These are phyloP conservation scores for Euphorbia celastroides DNA, from an alignment of 441 rosid species.

Conservation along the genomic window DNA sequence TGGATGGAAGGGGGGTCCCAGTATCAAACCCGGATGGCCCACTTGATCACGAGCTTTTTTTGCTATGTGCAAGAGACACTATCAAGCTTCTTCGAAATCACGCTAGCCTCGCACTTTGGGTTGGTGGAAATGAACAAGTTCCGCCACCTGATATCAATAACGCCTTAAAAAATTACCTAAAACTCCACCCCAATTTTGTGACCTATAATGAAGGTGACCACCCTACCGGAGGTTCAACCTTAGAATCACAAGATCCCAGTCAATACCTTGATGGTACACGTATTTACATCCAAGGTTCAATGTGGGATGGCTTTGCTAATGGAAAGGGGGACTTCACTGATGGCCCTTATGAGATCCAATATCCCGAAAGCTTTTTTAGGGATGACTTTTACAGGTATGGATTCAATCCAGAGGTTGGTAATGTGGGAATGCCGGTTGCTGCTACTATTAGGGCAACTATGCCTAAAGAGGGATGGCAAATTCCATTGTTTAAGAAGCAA, in stretches of 20 bases:
- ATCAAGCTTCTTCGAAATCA: conserved; percentile 90
- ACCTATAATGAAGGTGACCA: conserved; percentile 27
- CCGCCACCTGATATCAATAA: conserved; percentile 82
- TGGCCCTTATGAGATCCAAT: conserved; percentile 91
- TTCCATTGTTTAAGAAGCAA: conserved; percentile 74
- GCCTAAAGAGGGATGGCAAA: conserved; percentile 93
- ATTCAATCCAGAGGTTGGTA: conserved; percentile 96
- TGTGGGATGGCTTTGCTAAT: conserved; percentile 99
- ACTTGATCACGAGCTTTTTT: conserved; percentile 82
- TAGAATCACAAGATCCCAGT: conserved; percentile 50
- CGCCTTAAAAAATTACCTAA: conserved; percentile 68
- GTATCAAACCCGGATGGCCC: conserved; percentile 93
- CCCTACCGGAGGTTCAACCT: conserved; percentile 18
- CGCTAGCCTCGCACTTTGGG: conserved; percentile 98
- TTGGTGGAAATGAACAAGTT: conserved; percentile 97
- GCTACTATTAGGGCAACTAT: conserved; percentile 93
- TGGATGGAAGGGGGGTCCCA: conserved; percentile 91
- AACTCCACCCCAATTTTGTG: conserved; percentile 68
- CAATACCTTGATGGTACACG: conserved; percentile 91
- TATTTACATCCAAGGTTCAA: conserved; percentile 76
- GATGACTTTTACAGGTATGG: conserved; percentile 73
- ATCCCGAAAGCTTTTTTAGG: conserved; percentile 85
- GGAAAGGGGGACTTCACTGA: conserved; percentile 88
- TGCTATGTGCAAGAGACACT: conserved; percentile 88
- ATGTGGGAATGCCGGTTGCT: conserved; percentile 97